Conservation (phyloP, 306 rosid species). For the Acacia acuminata region DNA sequence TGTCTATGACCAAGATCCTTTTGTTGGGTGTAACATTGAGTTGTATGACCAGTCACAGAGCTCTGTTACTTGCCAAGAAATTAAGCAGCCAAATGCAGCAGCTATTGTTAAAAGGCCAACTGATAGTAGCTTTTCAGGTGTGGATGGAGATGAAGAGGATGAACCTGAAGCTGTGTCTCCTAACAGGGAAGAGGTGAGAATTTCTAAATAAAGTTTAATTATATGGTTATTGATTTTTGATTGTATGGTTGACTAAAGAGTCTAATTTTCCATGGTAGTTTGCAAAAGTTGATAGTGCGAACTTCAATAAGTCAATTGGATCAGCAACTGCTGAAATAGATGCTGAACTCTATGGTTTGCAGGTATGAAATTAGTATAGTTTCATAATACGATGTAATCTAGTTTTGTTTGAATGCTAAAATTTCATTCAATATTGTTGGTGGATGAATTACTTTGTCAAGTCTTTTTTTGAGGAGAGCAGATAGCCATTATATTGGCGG, state of each 20-base stretch:
- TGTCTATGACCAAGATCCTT: constrained; percentile 31
- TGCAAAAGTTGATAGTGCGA: constrained; percentile 36
- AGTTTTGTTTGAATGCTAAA: constrained; percentile 27
- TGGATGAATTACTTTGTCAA: neutral
- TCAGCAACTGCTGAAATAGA: constrained; percentile 65
- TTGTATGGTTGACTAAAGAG: constrained; percentile 21
- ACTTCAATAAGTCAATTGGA: constrained; percentile 43
- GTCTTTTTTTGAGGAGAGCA: neutral
- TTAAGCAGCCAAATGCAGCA: constrained; percentile 31
- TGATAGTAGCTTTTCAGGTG: constrained; percentile 38
- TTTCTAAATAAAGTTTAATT: constrained; percentile 18
- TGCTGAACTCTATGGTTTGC: constrained; percentile 78
- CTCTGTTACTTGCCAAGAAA: constrained; percentile 25
- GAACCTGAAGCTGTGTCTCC: constrained; percentile 44
- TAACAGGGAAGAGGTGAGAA: constrained; percentile 53
- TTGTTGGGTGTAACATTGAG: constrained; percentile 25
- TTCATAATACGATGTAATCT: constrained; percentile 25
- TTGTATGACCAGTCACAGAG: constrained; percentile 33
- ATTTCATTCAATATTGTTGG: constrained; percentile 11
- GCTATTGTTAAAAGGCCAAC: constrained; percentile 43
- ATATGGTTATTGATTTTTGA: constrained; percentile 23
- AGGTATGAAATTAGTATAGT: constrained; percentile 55
- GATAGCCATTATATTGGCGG: neutral
- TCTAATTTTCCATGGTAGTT: constrained; percentile 46
- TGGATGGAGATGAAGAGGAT: constrained; percentile 46